Percentiles rank a stretch among this genome's conserved stretches.
Evolutionary conservation across 169 alveolate species (phyloP).

Genomic region (Cryptosporidium canis): DNA sequence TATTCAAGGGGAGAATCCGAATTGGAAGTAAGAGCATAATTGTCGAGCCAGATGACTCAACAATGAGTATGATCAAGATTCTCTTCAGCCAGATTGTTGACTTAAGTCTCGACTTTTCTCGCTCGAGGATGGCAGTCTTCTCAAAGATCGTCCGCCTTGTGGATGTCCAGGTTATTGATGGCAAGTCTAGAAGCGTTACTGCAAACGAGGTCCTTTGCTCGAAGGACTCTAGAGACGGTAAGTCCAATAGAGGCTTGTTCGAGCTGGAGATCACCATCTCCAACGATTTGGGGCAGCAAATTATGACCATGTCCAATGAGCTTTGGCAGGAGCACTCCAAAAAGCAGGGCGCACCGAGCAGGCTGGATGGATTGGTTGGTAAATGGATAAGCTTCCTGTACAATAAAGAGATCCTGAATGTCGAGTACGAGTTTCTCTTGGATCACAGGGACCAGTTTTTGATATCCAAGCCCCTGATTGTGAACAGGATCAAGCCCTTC

Average conservation of each 20-base stretch:
- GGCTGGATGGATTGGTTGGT: neutral
- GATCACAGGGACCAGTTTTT: conserved; percentile 55
- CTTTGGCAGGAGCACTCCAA: conserved; percentile 14
- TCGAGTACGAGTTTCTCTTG: conserved; percentile 58
- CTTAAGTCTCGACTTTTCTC: neutral
- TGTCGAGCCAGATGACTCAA: conserved; percentile 83
- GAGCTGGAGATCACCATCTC: conserved; percentile 14
- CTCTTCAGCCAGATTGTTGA: conserved; percentile 13
- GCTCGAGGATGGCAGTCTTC: neutral
- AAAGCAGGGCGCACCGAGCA: neutral
- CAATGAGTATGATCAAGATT: conserved; percentile 33
- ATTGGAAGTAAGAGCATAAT: conserved; percentile 84
- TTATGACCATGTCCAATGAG: neutral
- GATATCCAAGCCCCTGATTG: conserved; percentile 45
- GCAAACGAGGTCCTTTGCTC: conserved; percentile 17
- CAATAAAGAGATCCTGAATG: conserved; percentile 39
- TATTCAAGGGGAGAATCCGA: conserved; percentile 81
- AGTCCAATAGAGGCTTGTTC: neutral
- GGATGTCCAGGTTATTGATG: conserved; percentile 36
- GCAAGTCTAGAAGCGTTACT: conserved; percentile 53
- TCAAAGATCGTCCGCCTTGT: conserved; percentile 12
- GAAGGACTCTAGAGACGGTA: neutral
- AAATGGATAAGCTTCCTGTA: conserved; percentile 41
- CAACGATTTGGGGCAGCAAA: neutral
- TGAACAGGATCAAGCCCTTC: conserved; percentile 80